These are phyloP conservation scores for Cystobasidium sp. DNA, from an alignment of 1,284 basidiomycete species.

Conservation along the genomic window DNA sequence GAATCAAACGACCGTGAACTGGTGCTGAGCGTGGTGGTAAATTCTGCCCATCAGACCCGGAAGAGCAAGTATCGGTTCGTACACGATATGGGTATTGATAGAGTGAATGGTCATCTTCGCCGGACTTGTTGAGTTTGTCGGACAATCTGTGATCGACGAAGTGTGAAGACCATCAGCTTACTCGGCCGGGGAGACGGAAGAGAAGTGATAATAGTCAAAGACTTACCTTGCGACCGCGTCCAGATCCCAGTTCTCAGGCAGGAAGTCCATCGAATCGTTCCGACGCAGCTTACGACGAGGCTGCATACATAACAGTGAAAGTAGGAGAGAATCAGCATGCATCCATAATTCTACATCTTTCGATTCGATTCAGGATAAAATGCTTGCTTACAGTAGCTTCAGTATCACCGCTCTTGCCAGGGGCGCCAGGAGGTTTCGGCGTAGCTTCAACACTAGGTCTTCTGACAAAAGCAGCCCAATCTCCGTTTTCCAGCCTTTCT, in stretches of 20 bases:
- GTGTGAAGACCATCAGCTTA: neutral
- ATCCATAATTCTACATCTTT: neutral
- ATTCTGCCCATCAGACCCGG: constrained; percentile 3
- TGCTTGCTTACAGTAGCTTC: constrained; percentile 15
- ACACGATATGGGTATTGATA: constrained; percentile 2
- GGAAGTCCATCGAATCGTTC: constrained; percentile 42
- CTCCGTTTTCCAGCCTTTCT: constrained; percentile 22
- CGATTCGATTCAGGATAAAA: neutral
- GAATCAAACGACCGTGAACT: constrained; percentile 6
- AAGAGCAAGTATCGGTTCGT: constrained; percentile 20
- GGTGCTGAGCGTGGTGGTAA: constrained; percentile 8
- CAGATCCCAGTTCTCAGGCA: constrained; percentile 32
- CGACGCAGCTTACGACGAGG: constrained; percentile 28
- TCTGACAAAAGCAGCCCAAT: constrained; percentile 9
- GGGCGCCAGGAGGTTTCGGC: constrained; percentile 9
- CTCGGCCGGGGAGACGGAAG: neutral
- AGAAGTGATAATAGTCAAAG: neutral
- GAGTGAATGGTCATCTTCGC: neutral
- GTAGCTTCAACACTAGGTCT: constrained; percentile 32
- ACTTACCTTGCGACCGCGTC: constrained; percentile 34
- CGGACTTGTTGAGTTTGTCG: constrained; percentile 21
- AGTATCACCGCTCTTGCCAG: neutral
- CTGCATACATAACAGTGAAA: neutral
- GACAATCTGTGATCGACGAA: constrained; percentile 21
- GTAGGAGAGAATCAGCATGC: neutral